A percentile compares a stretch with the other conserved stretches of the same genome.
phyloP scores from a whole-genome alignment of 345 rosid genomes.

The Euclidium syriacum region DNA sequence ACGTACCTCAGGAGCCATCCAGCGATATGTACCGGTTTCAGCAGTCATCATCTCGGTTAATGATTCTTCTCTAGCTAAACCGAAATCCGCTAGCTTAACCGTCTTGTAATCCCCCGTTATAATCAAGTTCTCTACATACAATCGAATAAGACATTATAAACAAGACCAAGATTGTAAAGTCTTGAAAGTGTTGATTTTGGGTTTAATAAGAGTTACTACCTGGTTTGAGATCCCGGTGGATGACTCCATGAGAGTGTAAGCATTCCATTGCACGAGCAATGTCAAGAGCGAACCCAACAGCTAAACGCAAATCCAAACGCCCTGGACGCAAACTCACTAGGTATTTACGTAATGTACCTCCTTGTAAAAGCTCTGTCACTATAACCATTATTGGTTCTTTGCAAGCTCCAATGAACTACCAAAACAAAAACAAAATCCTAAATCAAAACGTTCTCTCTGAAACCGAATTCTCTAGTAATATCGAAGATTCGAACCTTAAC shows the following conservation, averaged over 20 bases:
- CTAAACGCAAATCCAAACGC: slow-evolving; percentile 59
- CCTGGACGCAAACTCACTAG: slow-evolving; percentile 64
- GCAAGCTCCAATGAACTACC: slow-evolving; percentile 95
- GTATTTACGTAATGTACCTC: slow-evolving; percentile 88
- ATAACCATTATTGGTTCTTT: slow-evolving; percentile 94
- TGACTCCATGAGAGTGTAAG: slow-evolving; percentile 90
- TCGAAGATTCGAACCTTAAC: slow-evolving; percentile 53
- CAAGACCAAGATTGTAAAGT: neutral
- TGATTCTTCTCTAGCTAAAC: slow-evolving; percentile 97
- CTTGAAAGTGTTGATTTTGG: neutral
- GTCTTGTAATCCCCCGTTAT: slow-evolving; percentile 79
- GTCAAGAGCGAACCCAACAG: slow-evolving; percentile 81
- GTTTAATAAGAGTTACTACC: slow-evolving; percentile 38
- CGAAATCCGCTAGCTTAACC: slow-evolving; percentile 88
- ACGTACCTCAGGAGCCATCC: slow-evolving; percentile 99
- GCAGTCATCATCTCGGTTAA: slow-evolving; percentile 99
- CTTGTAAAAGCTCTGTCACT: slow-evolving; percentile 81
- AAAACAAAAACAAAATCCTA: too few relatives aligned
- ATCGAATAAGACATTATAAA: neutral
- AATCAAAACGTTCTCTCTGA: slow-evolving; percentile 1
- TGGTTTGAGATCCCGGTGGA: slow-evolving; percentile 95
- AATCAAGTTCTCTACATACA: slow-evolving; percentile 78
- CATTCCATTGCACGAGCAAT: slow-evolving; percentile 99
- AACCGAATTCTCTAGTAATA: neutral
- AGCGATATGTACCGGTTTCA: slow-evolving; percentile 96